Evolutionary conservation across 2,329 filamentous ascomycete genomes (phyloP).

Genomic region (Aureobasidium pullulans): DNA sequence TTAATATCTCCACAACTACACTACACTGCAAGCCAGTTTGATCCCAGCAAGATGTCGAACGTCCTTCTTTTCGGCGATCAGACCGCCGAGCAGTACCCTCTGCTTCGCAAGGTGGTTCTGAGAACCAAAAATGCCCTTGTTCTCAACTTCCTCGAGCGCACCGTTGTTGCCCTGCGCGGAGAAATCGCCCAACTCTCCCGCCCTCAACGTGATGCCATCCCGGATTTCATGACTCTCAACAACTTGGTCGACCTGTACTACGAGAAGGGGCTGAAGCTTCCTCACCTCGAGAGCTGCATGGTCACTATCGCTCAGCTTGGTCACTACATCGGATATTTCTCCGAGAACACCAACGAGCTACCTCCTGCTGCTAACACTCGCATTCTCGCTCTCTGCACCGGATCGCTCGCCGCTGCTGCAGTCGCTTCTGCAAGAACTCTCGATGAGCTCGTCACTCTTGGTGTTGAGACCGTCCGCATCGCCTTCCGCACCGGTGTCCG

Average conservation of each 20-base stretch:
- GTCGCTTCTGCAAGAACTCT: constrained; percentile 57
- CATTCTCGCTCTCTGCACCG: constrained; percentile 61
- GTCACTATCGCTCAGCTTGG: constrained; percentile 58
- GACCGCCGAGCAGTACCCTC: constrained; percentile 58
- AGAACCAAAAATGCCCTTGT: constrained; percentile 51
- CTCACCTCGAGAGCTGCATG: constrained; percentile 58
- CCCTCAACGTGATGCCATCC: constrained; percentile 51
- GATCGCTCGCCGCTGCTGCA: constrained; percentile 61
- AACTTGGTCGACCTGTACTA: constrained; percentile 61
- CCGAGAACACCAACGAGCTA: constrained; percentile 47
- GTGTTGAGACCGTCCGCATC: constrained; percentile 56
- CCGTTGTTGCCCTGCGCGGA: constrained; percentile 50
- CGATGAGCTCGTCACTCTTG: constrained; percentile 54
- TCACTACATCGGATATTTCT: constrained; percentile 58
- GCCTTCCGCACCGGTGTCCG: constrained; percentile 55
- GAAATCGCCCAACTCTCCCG: constrained; percentile 53
- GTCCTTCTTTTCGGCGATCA: constrained; percentile 64
- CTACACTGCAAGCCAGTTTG: background rate
- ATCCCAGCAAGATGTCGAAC: constrained; percentile 32
- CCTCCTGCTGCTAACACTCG: constrained; percentile 42
- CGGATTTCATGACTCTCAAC: constrained; percentile 54
- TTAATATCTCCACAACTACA: constrained; percentile 10
- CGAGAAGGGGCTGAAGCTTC: constrained; percentile 48
- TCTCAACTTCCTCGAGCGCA: constrained; percentile 54
- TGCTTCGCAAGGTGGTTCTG: constrained; percentile 45